These are phyloP conservation scores for Colletotrichum lupini DNA, from an alignment of 2,329 filamentous ascomycete genomes.

Conservation along the genomic window DNA sequence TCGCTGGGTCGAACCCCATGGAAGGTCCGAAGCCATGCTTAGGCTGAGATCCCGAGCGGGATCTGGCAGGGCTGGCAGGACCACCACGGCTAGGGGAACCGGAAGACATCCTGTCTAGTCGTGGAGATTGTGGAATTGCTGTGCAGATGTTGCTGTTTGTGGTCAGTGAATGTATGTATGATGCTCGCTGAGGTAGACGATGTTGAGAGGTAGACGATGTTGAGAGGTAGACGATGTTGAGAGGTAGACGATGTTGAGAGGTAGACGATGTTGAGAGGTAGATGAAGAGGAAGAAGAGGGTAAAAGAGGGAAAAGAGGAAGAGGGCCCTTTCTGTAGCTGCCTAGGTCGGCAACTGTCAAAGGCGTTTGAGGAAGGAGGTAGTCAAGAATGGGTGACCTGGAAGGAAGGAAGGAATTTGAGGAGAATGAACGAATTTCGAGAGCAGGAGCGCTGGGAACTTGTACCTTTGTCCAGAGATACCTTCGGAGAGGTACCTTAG, in stretches of 20 bases:
- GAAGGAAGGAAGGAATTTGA: neutral
- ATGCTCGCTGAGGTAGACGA: neutral
- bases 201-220: neutral
- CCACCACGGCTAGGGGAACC: constrained; percentile 2
- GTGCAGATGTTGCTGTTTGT: neutral
- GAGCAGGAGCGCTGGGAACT: too few relatives aligned
- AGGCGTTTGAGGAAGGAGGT: neutral
- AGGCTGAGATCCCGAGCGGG: constrained; percentile 18
- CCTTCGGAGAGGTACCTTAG: too few relatives aligned
- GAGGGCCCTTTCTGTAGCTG: neutral
- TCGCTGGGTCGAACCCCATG: constrained; percentile 58
- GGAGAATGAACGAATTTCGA: neutral
- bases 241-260: neutral
- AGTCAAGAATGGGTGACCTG: neutral
- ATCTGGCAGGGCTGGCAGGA: neutral
- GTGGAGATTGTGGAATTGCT: neutral
- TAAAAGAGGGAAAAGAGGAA: neutral
- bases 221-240: too few relatives aligned
- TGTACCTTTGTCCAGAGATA: neutral
- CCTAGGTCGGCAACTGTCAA: too few relatives aligned
- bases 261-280: neutral
- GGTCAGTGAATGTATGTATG: neutral
- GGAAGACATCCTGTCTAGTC: constrained; percentile 8
- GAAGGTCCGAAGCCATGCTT: constrained; percentile 19
- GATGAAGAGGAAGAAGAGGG: neutral